Evolutionary conservation across 768 basidiomycete genomes (phyloP).

Genomic region (Rhizopogon sp.): DNA sequence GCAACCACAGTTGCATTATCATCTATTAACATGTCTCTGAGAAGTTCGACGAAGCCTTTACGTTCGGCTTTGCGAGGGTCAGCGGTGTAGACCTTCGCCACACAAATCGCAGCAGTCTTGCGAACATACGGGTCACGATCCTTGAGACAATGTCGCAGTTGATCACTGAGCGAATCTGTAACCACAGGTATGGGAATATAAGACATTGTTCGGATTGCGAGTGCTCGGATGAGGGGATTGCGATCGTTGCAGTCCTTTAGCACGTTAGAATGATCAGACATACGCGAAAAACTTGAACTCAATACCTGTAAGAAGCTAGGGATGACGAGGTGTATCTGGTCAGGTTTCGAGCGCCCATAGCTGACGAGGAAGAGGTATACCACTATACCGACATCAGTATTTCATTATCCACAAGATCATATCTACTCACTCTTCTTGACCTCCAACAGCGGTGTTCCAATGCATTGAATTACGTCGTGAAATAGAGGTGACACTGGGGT

Average conservation of each 20-base stretch:
- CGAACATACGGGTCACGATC: constrained; percentile 97
- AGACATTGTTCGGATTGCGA: constrained; percentile 98
- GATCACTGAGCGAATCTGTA: constrained; percentile 80
- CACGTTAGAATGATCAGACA: constrained; percentile 8
- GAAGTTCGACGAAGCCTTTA: constrained; percentile 84
- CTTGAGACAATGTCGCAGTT: constrained; percentile 85
- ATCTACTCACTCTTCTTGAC: constrained; percentile 93
- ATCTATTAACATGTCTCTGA: constrained; percentile 91
- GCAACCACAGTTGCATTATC: constrained; percentile 95
- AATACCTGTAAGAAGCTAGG: constrained; percentile 82
- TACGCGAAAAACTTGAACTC: background rate
- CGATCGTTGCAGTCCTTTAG: constrained; percentile 89
- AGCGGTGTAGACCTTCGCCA: constrained; percentile 89
- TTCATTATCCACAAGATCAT: background rate
- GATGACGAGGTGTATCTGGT: constrained; percentile 89
- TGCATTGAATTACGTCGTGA: constrained; percentile 91
- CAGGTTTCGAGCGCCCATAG: constrained; percentile 91
- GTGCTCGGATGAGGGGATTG: constrained; percentile 93
- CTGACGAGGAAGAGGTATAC: constrained; percentile 97
- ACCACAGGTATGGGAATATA: constrained; percentile 93
- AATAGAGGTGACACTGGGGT: constrained; percentile 85
- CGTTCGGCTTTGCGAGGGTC: constrained; percentile 85
- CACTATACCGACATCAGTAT: constrained; percentile 47
- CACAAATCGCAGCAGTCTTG: constrained; percentile 97
- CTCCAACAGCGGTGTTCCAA: constrained; percentile 92